Evolutionary conservation across 2,329 filamentous ascomycete genomes (phyloP).

Genomic region (Stylonectria norvegica): DNA sequence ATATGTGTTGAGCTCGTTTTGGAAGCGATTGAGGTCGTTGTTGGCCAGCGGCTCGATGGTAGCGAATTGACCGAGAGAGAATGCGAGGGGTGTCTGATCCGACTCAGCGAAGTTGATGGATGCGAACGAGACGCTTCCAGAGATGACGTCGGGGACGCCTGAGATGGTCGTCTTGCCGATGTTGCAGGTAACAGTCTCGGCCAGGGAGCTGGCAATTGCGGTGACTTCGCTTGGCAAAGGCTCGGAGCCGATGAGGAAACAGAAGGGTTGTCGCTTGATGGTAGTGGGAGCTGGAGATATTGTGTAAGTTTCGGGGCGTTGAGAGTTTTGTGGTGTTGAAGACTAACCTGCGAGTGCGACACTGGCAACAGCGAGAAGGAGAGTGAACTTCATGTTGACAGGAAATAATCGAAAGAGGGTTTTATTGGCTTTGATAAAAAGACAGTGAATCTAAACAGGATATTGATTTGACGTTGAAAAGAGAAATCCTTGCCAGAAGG

Average conservation of each 20-base stretch:
- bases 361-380: slow-evolving; percentile 16
- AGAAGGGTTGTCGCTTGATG: slow-evolving; percentile 37
- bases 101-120: slow-evolving; percentile 54
- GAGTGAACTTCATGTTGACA: slow-evolving; percentile 18
- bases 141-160: slow-evolving; percentile 55
- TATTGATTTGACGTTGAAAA: too few species aligned
- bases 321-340: neutral
- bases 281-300: slow-evolving; percentile 14
- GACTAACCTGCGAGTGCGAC: slow-evolving; percentile 19
- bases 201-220: slow-evolving; percentile 40
- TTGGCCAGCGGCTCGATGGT: slow-evolving; percentile 47
- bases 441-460: too few species aligned
- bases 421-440: too few species aligned
- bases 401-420: slow-evolving; percentile 1
- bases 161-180: slow-evolving; percentile 44
- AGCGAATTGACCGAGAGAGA: slow-evolving; percentile 52
- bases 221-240: slow-evolving; percentile 50
- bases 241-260: slow-evolving; percentile 52
- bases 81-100: slow-evolving; percentile 46
- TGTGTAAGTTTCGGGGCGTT: slow-evolving; percentile 1
- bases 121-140: slow-evolving; percentile 49
- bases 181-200: slow-evolving; percentile 48
- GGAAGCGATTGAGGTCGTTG: slow-evolving; percentile 49
- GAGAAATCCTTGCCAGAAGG: slow-evolving; percentile 2
- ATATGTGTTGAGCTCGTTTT: slow-evolving; percentile 54